phyloP scores from a whole-genome alignment of 139 green algal species.

The Picochlorum sp. region DNA sequence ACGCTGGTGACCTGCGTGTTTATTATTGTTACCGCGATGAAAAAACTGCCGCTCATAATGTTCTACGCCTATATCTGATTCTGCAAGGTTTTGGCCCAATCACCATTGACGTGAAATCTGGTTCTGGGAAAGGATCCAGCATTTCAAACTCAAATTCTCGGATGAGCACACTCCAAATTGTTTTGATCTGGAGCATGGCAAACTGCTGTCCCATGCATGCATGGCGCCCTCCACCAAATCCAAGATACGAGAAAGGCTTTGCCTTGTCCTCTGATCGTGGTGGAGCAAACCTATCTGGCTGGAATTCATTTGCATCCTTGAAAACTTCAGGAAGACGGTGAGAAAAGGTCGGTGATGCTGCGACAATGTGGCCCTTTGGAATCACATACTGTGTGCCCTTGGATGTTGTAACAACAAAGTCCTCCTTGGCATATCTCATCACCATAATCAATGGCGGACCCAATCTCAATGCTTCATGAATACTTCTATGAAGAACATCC shows the following conservation, averaged over 20 bases:
- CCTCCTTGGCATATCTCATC: conserved; percentile 74
- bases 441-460: conserved; percentile 95
- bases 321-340: conserved; percentile 79
- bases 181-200: conserved; percentile 85
- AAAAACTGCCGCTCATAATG: conserved; percentile 15
- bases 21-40: neutral
- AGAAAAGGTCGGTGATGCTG: conserved; percentile 77
- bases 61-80: conserved; percentile 76
- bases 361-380: conserved; percentile 83
- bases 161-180: conserved; percentile 88
- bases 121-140: conserved; percentile 72
- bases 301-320: conserved; percentile 60
- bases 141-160: conserved; percentile 97
- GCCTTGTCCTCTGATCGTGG: conserved; percentile 79
- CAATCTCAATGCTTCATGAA: conserved; percentile 83
- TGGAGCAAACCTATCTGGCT: conserved; percentile 71
- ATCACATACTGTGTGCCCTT: conserved; percentile 68
- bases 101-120: conserved; percentile 92
- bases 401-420: conserved; percentile 77
- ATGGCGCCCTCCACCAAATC: conserved; percentile 93
- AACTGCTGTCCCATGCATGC: conserved; percentile 97
- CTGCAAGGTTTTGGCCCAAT: conserved; percentile 80
- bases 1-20: too few species aligned
- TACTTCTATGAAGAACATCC: conserved; percentile 76
- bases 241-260: conserved; percentile 76